Evolutionary conservation across 1,139 yeast genomes (phyloP), one percentile per base, ranked within the genome.

Genomic region (Debaryomyces singareniensis): DNA sequence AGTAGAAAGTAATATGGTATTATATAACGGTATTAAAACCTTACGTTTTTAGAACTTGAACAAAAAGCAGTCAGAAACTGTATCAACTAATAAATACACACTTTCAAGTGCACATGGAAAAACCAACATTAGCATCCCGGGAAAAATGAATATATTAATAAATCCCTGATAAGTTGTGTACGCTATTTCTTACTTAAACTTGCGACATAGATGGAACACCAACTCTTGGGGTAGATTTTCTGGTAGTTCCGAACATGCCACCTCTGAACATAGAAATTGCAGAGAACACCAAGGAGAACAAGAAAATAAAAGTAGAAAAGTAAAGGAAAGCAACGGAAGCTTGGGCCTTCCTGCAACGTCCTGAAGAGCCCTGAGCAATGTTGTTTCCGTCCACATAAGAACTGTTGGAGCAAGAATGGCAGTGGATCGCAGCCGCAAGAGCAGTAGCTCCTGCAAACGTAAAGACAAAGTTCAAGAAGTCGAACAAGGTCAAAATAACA

Each of bases 321-420:
- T 77, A 91, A 52, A 87, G 74, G 80, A 91, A 91, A 39, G 95
- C 95, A 47, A 75, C 75, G 24, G 85, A 65, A 40, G 95, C 95
- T 71, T 91, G 97, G 36, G 95, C 91, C 68, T 84, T 79, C 73
- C 96, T 85, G 71, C 98, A 91, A 71, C 96, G 78, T 47, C 75
- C 81, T 16, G 63, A 45, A 27, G 79, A 69, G 43, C 95, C 94
- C 66, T 85, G 89, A 42, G 81, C 59, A 44, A 87, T 73, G 40
- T 59, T 62, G 71, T 89, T 86, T 45, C 44, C 27, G 45, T 76
- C 67, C 43, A 86, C 40, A 71, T 85, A 87, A 34, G 34, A 43
- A 38, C 67, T 44, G 75, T 86, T 83, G 45, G 63, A 36, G 71
- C 98, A 91, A 28, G 95, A 81, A 73, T 87, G 96, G 39, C 69